These are phyloP conservation scores for Avena sativa DNA, from an alignment of 176 grass and related monocot genomes.

Conservation along the genomic window DNA sequence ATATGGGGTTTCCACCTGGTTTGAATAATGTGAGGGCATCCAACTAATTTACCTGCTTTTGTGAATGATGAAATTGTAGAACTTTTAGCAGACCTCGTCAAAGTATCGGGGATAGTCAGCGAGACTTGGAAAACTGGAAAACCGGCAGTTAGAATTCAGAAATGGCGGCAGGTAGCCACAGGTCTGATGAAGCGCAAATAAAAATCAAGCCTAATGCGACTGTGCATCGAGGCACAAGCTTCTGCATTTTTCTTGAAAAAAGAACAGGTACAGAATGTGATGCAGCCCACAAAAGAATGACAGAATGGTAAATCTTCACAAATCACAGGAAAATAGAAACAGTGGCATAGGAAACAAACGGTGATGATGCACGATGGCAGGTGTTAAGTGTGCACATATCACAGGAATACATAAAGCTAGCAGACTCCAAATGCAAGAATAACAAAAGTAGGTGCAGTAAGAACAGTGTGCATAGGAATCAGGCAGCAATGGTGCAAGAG, in stretches of 20 bases:
- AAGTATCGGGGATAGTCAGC: not conserved
- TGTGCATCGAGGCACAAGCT: not conserved
- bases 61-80: not conserved
- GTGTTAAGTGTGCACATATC: not conserved
- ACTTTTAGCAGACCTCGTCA: not conserved
- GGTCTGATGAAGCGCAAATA: not conserved
- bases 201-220: not conserved
- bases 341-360: not conserved
- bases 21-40: not conserved
- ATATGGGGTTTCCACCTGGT: not conserved
- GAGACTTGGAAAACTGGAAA: not conserved
- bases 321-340: not conserved
- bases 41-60: constrained; percentile 7
- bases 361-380: too few species aligned
- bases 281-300: not conserved
- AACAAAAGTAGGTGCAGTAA: not conserved
- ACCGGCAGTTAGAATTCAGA: not conserved
- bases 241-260: not conserved
- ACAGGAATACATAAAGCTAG: not conserved
- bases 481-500: not conserved
- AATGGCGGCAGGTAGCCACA: not conserved
- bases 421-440: not conserved
- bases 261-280: not conserved
- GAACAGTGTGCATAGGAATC: not conserved
- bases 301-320: not conserved